These are phyloP conservation scores for Heterobasidion irregulare DNA, from an alignment of 1,284 basidiomycete species.

Conservation along the genomic window DNA sequence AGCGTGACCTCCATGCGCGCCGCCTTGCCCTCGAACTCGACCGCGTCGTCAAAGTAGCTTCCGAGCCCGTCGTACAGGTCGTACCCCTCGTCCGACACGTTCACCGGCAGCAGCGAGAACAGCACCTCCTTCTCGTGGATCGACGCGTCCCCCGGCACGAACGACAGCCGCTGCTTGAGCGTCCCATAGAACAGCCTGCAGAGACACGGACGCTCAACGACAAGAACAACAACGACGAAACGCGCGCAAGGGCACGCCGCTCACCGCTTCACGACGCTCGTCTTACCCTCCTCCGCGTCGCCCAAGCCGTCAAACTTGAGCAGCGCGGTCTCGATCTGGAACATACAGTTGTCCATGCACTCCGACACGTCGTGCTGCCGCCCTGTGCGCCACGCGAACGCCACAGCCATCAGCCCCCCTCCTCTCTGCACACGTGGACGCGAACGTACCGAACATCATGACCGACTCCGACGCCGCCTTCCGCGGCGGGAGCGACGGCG, in stretches of 20 bases:
- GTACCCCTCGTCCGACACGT: conserved; percentile 79
- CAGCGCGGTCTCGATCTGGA: conserved; percentile 93
- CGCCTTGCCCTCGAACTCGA: conserved; percentile 84
- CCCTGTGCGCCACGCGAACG: conserved; percentile 36
- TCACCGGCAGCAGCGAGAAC: conserved; percentile 92
- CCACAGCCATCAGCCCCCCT: no score
- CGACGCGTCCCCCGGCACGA: conserved; percentile 38
- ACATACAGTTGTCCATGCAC: conserved; percentile 98
- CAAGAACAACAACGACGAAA: background rate
- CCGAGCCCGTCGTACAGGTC: conserved; percentile 94
- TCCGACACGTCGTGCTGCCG: conserved; percentile 97
- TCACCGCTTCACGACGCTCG: conserved; percentile 78
- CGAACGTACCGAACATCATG: conserved; percentile 80
- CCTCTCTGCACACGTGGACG: background rate
- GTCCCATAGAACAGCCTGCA: conserved; percentile 83
- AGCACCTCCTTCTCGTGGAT: conserved; percentile 83
- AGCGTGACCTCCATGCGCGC: conserved; percentile 85
- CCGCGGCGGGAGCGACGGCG: conserved; percentile 50
- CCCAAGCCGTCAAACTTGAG: conserved; percentile 65
- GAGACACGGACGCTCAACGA: no score
- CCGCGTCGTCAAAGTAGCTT: conserved; percentile 85
- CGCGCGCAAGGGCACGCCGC: conserved; percentile 7
- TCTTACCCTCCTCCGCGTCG: conserved; percentile 43
- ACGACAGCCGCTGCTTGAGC: conserved; percentile 68
- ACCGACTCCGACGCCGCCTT: conserved; percentile 61